Base-by-base conservation (phyloP, 176 grass and related monocot species). In the Carex kokanica region DNA sequence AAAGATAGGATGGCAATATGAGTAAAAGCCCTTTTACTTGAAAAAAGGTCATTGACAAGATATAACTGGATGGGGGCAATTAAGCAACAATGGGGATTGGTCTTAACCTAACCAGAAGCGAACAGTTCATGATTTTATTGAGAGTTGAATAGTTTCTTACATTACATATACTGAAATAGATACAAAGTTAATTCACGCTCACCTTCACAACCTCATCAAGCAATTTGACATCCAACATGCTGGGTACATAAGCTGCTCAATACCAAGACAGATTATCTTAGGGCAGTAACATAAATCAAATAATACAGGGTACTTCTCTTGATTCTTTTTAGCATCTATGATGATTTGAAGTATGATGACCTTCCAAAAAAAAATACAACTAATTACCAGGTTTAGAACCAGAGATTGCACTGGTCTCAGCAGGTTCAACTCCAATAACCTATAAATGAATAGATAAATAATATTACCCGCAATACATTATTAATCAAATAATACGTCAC, bases 191-290 rank as follows among this genome's bases (percentile, higher is more conserved):
- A 25, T 7, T 89, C 21, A 45, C 47, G 0, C 85, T 56, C 57
- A 98, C 96, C 96, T 98, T 98, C 73, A 98, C 89, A 81, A 95
- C 96, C 80, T 98, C 96, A 89, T 98, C 96, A 64, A 98, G 93
- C 64, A 98, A 82, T 80, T 86, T 81, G 45, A 98, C 91, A 86
- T 98, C 91, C 87, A 98, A 79, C 83, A 98, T 89, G 81, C 96
- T 93, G 83, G 96, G 93, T 83, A 95, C 82, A 58, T 93, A 93
- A 86, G 89, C 96, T 98, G 92, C 80, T n/a, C 38, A 82, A 64
- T 81, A 78, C 74, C 53, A 29, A 77, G 47, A 84, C 23, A 3
- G 86, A 51, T 51, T 56, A 56, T 56, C 25, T 56, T 54, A 77
- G 21, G 12, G 55, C 52, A 55, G 73, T 15, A 34, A 1, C 24